A percentile compares a stretch with the other conserved stretches of the same genome.
phyloP scores from a whole-genome alignment of 768 basidiomycete species.

The Tylopilus rubrobrunneus region DNA sequence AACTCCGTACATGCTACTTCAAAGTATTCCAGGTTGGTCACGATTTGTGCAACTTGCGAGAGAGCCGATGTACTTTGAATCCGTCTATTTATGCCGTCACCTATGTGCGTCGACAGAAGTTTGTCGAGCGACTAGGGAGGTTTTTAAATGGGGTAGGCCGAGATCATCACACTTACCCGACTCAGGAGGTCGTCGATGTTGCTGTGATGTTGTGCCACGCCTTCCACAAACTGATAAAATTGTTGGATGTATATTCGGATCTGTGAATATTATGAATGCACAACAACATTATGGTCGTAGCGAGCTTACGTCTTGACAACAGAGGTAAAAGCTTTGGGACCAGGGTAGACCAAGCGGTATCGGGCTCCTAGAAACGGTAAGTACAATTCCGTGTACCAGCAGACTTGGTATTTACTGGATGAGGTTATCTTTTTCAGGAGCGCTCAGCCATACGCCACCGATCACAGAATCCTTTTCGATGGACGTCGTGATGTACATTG shows the following conservation, averaged over 20 bases:
- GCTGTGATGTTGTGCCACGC: slow-evolving; percentile 85
- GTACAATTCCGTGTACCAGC: not conserved
- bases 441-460: slow-evolving; percentile 78
- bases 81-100: slow-evolving; percentile 70
- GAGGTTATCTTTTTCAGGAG: slow-evolving; percentile 60
- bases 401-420: slow-evolving; percentile 37
- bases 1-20: slow-evolving; percentile 80
- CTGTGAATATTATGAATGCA: slow-evolving; percentile 34
- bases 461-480: slow-evolving; percentile 70
- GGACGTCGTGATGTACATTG: slow-evolving; percentile 68
- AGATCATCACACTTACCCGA: slow-evolving; percentile 50
- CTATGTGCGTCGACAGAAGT: slow-evolving; percentile 73
- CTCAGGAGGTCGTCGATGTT: slow-evolving; percentile 89
- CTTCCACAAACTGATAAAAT: slow-evolving; percentile 96
- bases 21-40: slow-evolving; percentile 91
- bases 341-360: slow-evolving; percentile 81
- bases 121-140: slow-evolving; percentile 73
- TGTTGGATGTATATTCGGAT: slow-evolving; percentile 88
- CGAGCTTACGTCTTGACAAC: slow-evolving; percentile 75
- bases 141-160: slow-evolving; percentile 2
- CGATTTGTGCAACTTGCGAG: slow-evolving; percentile 89
- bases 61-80: slow-evolving; percentile 72
- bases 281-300: not conserved
- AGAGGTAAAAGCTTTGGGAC: slow-evolving; percentile 94
- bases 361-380: slow-evolving; percentile 42